These are phyloP conservation scores for Kurtzmaniella natalensis DNA, from an alignment of 1,139 yeast genomes.

Conservation along the genomic window DNA sequence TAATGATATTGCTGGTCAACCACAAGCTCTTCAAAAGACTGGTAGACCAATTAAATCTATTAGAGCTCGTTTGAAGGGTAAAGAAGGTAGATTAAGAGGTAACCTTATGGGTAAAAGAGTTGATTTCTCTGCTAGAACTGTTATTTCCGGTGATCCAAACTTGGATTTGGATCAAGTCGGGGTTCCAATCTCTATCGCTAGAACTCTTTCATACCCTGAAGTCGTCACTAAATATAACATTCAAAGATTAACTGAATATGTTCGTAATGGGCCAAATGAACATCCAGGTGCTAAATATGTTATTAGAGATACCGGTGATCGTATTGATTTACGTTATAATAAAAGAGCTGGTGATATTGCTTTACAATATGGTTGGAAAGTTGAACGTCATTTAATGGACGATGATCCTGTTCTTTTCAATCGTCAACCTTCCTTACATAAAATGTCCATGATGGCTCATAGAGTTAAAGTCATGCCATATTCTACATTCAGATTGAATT, in stretches of 20 bases:
- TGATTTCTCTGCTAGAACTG: constrained; percentile 98
- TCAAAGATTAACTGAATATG: constrained; percentile 85
- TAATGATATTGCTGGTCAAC: constrained; percentile 99
- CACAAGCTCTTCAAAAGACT: constrained; percentile 96
- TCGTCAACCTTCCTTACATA: constrained; percentile 98
- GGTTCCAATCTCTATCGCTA: constrained; percentile 94
- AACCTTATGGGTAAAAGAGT: constrained; percentile 99
- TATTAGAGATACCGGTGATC: constrained; percentile 96
- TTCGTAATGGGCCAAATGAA: constrained; percentile 97
- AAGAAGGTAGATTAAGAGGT: constrained; percentile 98
- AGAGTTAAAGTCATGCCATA: constrained; percentile 98
- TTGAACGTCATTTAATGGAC: constrained; percentile 96
- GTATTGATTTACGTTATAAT: constrained; percentile 94
- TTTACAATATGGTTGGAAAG: constrained; percentile 98
- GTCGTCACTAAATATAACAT: constrained; percentile 96
- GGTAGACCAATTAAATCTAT: constrained; percentile 98
- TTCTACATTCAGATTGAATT: constrained; percentile 91
- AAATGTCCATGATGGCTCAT: constrained; percentile 99
- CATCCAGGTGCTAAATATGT: constrained; percentile 99
- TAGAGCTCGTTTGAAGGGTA: constrained; percentile 98
- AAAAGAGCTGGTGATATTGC: constrained; percentile 98
- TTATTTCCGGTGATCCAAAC: constrained; percentile 98
- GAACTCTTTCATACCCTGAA: constrained; percentile 94
- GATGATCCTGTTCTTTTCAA: constrained; percentile 96
- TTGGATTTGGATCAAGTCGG: constrained; percentile 97